These are phyloP conservation scores for Penicillium sp. DNA, from an alignment of 2,329 filamentous ascomycete species.

Conservation along the genomic window DNA sequence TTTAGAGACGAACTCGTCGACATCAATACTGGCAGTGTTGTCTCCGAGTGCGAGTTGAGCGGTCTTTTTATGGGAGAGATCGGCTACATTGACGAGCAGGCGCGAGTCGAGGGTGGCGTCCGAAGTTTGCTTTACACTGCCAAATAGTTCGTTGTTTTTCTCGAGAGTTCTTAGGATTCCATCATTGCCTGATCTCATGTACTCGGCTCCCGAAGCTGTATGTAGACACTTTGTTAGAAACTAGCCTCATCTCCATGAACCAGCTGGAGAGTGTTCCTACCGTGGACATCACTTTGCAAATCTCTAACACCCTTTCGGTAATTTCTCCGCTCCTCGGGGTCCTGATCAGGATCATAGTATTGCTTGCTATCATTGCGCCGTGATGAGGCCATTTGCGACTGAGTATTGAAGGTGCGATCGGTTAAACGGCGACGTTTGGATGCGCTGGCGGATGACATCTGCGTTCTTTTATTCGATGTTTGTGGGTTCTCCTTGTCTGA, in stretches of 20 bases:
- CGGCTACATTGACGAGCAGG: constrained; percentile 77
- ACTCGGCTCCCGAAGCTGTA: constrained; percentile 70
- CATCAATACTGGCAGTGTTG: constrained; percentile 74
- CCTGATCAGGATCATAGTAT: constrained; percentile 80
- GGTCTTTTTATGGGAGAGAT: constrained; percentile 77
- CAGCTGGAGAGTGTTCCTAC: constrained; percentile 36
- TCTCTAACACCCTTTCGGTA: constrained; percentile 70
- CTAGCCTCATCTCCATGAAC: background rate
- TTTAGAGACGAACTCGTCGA: constrained; percentile 89
- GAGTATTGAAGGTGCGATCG: constrained; percentile 32
- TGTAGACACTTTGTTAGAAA: background rate
- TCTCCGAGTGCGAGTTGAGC: constrained; percentile 68
- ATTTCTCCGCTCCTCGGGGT: constrained; percentile 68
- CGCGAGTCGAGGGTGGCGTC: constrained; percentile 90
- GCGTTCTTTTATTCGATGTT: constrained; percentile 43
- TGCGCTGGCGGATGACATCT: constrained; percentile 15
- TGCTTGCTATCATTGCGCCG: constrained; percentile 43
- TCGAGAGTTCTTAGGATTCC: constrained; percentile 66
- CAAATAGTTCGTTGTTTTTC: constrained; percentile 65
- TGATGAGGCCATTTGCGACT: constrained; percentile 29
- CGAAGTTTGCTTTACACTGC: constrained; percentile 77
- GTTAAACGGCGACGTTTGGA: constrained; percentile 49
- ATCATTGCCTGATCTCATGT: constrained; percentile 63
- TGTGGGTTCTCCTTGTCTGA: constrained; percentile 54
- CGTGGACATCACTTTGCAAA: constrained; percentile 62